Percentiles rank a stretch among this genome's conserved stretches.
These are phyloP conservation scores for Pythium aquatile DNA, from an alignment of 352 stramenopile genomes.

Conservation along the genomic window DNA sequence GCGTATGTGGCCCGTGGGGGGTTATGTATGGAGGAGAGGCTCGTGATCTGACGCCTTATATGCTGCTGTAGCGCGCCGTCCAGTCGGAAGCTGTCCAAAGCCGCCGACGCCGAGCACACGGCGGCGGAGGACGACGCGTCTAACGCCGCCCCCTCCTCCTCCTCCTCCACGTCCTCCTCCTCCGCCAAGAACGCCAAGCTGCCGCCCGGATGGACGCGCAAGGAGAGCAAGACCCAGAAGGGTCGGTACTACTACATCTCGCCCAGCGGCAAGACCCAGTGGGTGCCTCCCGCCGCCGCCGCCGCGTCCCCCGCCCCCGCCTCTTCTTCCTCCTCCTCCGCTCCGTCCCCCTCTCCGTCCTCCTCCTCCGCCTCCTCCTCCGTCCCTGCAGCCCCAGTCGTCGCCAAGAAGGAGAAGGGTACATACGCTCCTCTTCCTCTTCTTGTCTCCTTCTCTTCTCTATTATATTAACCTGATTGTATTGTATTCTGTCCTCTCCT, in stretches of 20 bases:
- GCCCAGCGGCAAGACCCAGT: conserved; percentile 79
- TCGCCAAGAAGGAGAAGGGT: conserved; percentile 30
- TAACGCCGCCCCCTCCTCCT: conserved; percentile 15
- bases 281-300: conserved; percentile 45
- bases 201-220: conserved; percentile 74
- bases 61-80: not conserved
- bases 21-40: not conserved
- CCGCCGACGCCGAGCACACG: conserved; percentile 9
- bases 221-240: conserved; percentile 87
- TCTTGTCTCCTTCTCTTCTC: not conserved
- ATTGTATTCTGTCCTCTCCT: not conserved
- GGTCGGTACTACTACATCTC: conserved; percentile 86
- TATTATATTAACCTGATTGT: too few species aligned
- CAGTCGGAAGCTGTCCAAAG: conserved; percentile 11
- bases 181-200: conserved; percentile 32
- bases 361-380: not conserved
- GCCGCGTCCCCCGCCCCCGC: not conserved
- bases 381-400: not conserved
- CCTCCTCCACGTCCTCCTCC: conserved; percentile 14
- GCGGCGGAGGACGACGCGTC: conserved; percentile 14
- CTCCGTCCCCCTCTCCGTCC: conserved; percentile 2
- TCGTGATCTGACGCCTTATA: not conserved
- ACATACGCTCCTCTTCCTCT: not conserved
- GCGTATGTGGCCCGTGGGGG: not conserved
- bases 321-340: conserved; percentile 2